Evolutionary conservation across 1,139 yeast species (phyloP).

Genomic region (Magnusiomyces ingens): DNA sequence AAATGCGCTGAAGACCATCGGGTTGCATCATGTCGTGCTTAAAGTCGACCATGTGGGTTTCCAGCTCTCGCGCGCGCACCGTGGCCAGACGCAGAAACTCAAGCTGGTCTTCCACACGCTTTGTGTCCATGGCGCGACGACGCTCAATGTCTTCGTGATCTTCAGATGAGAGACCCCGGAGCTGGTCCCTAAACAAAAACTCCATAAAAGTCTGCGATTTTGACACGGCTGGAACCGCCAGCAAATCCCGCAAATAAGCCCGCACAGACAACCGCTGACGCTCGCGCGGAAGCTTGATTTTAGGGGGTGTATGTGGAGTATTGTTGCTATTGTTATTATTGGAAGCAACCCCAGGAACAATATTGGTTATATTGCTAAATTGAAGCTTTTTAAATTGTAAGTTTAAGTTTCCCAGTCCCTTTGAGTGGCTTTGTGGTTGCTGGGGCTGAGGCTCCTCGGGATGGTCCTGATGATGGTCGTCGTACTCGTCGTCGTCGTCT

Average conservation of each 20-base stretch:
- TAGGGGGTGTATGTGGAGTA: not conserved
- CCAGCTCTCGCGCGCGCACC: constrained; percentile 42
- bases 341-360: no score
- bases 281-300: constrained; percentile 45
- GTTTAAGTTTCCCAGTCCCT: no score
- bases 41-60: constrained; percentile 47
- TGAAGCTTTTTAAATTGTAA: no score
- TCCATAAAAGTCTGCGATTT: constrained; percentile 44
- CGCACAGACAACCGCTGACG: constrained; percentile 68
- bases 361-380: no score
- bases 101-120: constrained; percentile 56
- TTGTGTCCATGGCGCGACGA: constrained; percentile 55
- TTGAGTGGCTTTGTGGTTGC: no score
- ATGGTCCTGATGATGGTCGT: no score
- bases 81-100: constrained; percentile 67
- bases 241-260: constrained; percentile 55
- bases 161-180: constrained; percentile 31
- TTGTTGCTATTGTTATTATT: not conserved
- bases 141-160: constrained; percentile 51
- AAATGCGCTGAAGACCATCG: constrained; percentile 49
- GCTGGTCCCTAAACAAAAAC: constrained; percentile 44
- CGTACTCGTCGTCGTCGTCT: constrained; percentile 17
- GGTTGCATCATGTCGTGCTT: constrained; percentile 43
- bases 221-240: constrained; percentile 50
- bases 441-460: no score